Evolutionary conservation across 495 filamentous ascomycete species (phyloP).

Genomic region (Tuber brumale): DNA sequence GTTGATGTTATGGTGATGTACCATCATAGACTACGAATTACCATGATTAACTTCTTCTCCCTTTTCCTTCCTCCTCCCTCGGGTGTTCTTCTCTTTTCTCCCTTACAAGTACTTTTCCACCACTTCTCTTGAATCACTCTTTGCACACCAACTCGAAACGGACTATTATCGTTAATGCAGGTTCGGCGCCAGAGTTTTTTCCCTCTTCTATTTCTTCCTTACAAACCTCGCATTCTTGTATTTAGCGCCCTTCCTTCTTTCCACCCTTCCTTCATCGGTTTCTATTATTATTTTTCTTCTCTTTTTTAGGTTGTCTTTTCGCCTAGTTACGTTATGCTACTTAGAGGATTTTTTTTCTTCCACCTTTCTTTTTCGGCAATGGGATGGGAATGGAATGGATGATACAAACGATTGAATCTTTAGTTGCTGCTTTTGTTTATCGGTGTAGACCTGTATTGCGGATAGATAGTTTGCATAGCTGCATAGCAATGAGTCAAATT

Average conservation of each 20-base stretch:
- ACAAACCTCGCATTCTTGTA: conserved; percentile 8
- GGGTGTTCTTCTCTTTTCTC: conserved; percentile 22
- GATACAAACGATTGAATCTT: background rate
- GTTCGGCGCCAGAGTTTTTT: conserved; percentile 15
- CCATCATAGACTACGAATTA: conserved; percentile 9
- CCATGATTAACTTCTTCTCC: background rate
- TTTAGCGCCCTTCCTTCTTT: background rate
- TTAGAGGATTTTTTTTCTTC: background rate
- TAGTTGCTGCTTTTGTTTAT: background rate
- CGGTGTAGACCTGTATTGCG: background rate
- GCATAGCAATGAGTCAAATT: background rate
- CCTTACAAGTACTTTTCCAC: conserved; percentile 12
- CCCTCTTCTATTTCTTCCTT: background rate
- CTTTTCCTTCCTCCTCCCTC: conserved; percentile 6
- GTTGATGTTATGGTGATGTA: background rate
- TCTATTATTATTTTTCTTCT: conserved; percentile 4
- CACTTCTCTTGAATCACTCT: conserved; percentile 6
- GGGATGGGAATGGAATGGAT: background rate
- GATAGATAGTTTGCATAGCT: background rate
- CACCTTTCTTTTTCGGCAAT: background rate
- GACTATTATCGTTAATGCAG: background rate
- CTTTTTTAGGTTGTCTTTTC: background rate
- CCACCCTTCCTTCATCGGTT: background rate
- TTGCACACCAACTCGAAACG: conserved; percentile 16
- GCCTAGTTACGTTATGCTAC: background rate